These are phyloP conservation scores for Cladobotryum mycophilum DNA, from an alignment of 2,329 filamentous ascomycete genomes.

Conservation along the genomic window DNA sequence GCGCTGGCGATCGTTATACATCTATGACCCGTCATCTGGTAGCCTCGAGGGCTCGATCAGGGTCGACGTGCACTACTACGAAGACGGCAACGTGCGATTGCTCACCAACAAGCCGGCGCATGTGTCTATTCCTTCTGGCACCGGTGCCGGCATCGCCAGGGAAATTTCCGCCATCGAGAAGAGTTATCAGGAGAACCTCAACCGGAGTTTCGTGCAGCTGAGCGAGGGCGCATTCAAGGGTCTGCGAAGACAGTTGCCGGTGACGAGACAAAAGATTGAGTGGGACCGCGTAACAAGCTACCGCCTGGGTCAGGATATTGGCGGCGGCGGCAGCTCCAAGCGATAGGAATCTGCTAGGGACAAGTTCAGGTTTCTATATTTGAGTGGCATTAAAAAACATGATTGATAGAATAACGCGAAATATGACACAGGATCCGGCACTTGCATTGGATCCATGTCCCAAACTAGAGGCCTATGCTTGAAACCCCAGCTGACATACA, in stretches of 20 bases:
- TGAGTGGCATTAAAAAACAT: slow-evolving; percentile 4
- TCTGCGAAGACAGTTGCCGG: slow-evolving; percentile 83
- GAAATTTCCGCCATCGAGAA: slow-evolving; percentile 77
- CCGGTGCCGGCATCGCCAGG: slow-evolving; percentile 63
- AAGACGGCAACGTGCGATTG: slow-evolving; percentile 94
- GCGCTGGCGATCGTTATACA: slow-evolving; percentile 87
- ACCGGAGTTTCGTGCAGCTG: slow-evolving; percentile 78
- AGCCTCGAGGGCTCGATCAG: slow-evolving; percentile 73
- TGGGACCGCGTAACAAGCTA: slow-evolving; percentile 98
- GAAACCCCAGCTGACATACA: no score
- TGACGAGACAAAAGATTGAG: slow-evolving; percentile 97
- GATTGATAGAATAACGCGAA: slow-evolving; percentile 6
- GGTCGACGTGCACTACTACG: slow-evolving; percentile 98
- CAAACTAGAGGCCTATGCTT: no score
- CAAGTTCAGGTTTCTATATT: background rate
- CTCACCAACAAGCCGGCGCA: slow-evolving; percentile 76
- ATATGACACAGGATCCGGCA: slow-evolving; percentile 3
- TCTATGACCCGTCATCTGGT: slow-evolving; percentile 63
- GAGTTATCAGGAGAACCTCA: slow-evolving; percentile 94
- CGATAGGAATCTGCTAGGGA: slow-evolving; percentile 30
- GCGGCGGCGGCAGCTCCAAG: slow-evolving; percentile 55
- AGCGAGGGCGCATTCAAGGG: slow-evolving; percentile 96
- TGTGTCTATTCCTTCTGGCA: slow-evolving; percentile 53
- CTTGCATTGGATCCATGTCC: no score
- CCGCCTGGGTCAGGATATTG: slow-evolving; percentile 73